Evolutionary conservation across 257 asterid genomes (phyloP).

Genomic region (Mentha longifolia): DNA sequence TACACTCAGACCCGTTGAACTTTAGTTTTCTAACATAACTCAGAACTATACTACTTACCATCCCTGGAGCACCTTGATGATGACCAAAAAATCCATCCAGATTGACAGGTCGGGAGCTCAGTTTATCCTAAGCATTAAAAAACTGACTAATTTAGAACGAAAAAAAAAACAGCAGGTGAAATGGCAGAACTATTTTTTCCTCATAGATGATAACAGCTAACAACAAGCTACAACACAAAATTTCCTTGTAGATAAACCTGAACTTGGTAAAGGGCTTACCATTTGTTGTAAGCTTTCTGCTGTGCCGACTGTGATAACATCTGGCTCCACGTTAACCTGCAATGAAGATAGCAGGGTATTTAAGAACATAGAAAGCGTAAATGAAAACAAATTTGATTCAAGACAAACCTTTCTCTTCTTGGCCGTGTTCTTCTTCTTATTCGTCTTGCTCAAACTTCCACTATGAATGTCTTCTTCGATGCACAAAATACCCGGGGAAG

Average conservation of each 20-base stretch:
- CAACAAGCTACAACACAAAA: neutral
- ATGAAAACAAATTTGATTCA: neutral
- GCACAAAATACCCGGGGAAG: constrained; percentile 73
- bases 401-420: constrained; percentile 86
- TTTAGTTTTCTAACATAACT: constrained; percentile 6
- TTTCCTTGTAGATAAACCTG: neutral
- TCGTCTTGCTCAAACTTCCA: constrained; percentile 78
- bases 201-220: neutral
- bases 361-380: neutral
- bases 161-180: neutral
- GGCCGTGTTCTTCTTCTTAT: constrained; percentile 71
- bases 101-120: constrained; percentile 70
- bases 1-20: constrained; percentile 21
- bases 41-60: constrained; percentile 55
- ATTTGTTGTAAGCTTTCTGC: constrained; percentile 83
- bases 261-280: constrained; percentile 49
- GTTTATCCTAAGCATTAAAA: constrained; percentile 63
- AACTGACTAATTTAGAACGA: constrained; percentile 17
- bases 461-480: constrained; percentile 77
- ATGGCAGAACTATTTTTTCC: neutral
- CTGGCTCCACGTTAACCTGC: constrained; percentile 80
- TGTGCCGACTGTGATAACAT: constrained; percentile 65
- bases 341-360: constrained; percentile 25
- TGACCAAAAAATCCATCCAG: constrained; percentile 79
- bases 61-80: constrained; percentile 82